Percentiles rank a stretch among this genome's conserved stretches.
phyloP scores from a whole-genome alignment of 2,329 filamentous ascomycete species.

The Talaromyces albobiverticillius region DNA sequence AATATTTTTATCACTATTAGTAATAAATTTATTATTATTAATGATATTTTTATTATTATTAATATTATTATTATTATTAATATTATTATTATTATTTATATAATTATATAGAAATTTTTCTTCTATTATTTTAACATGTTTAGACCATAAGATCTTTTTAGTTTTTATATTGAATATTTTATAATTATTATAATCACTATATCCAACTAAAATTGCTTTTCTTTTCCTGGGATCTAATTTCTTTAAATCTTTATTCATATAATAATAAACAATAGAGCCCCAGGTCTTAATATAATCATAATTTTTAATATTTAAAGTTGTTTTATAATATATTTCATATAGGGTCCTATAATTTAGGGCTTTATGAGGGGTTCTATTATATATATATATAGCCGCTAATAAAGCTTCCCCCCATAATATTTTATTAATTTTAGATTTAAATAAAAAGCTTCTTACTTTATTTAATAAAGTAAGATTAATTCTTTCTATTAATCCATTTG shows the following conservation, averaged over 20 bases:
- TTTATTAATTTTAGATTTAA: background rate
- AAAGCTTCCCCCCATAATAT: background rate
- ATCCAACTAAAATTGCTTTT: background rate
- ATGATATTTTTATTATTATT: background rate
- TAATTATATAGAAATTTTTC: background rate
- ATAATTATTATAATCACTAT: conserved; percentile 3
- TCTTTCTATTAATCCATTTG: conserved; percentile 1
- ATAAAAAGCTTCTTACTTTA: conserved; percentile 5
- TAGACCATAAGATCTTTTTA: background rate
- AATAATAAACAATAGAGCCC: background rate
- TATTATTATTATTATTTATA: background rate
- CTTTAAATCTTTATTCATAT: background rate
- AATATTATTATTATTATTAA: background rate
- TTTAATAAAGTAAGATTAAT: background rate
- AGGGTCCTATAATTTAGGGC: background rate
- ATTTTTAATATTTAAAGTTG: background rate
- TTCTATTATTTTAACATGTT: background rate
- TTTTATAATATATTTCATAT: conserved; percentile 4
- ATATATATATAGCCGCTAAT: background rate
- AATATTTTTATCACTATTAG: no score
- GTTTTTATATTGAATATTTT: background rate
- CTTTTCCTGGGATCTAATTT: background rate
- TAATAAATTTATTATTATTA: no score
- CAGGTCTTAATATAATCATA: background rate
- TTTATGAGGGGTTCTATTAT: conserved; percentile 1